These are phyloP conservation scores for Moniliophthora roreri DNA, from an alignment of 1,284 basidiomycete genomes.

Conservation along the genomic window DNA sequence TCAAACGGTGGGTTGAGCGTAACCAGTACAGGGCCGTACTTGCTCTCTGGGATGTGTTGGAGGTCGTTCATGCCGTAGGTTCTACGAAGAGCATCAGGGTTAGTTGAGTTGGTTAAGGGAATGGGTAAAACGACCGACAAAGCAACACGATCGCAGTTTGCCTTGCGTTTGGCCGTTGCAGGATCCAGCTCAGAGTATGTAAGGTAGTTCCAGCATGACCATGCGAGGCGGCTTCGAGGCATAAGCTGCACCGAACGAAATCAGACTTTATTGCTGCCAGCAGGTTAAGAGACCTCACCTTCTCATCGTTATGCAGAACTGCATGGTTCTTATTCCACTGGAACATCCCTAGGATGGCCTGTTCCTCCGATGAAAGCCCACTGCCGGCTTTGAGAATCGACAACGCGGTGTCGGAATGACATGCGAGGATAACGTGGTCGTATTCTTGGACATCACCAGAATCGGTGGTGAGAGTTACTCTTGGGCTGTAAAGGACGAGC, in stretches of 20 bases:
- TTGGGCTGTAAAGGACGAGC: conserved; percentile 16
- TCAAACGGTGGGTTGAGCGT: conserved; percentile 76
- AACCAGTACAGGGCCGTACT: conserved; percentile 71
- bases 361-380: conserved; percentile 54
- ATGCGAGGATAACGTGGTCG: conserved; percentile 80
- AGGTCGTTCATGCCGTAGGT: conserved; percentile 80
- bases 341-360: conserved; percentile 57
- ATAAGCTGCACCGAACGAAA: conserved; percentile 48
- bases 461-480: conserved; percentile 44
- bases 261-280: conserved; percentile 1
- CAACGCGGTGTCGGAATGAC: conserved; percentile 71
- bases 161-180: conserved; percentile 36
- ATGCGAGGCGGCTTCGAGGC: conserved; percentile 59
- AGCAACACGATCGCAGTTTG: conserved; percentile 61
- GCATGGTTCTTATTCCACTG: conserved; percentile 72
- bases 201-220: conserved; percentile 79
- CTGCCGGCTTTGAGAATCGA: conserved; percentile 57
- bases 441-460: conserved; percentile 45
- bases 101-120: conserved; percentile 12
- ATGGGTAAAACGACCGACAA: conserved; percentile 52
- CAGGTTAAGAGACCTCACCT: conserved; percentile 31
- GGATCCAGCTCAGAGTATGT: conserved; percentile 45
- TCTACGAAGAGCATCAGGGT: conserved; percentile 24
- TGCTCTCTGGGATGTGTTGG: conserved; percentile 61
- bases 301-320: conserved; percentile 66